phyloP scores from a whole-genome alignment of 257 asterid genomes.

The Primulina huaijiensis region DNA sequence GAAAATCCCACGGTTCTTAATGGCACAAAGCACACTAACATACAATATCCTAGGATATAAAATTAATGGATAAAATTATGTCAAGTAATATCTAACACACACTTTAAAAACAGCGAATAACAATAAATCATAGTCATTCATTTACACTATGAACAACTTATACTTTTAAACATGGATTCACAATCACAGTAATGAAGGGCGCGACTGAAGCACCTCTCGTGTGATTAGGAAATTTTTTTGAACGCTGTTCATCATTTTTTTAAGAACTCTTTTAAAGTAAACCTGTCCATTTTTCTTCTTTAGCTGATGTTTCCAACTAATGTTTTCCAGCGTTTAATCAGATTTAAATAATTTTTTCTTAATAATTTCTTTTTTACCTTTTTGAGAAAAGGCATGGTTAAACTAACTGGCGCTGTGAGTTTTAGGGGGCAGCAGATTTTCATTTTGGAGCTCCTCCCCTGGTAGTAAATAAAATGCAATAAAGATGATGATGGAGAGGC shows the following conservation, averaged over 20 bases:
- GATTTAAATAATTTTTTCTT: too few relatives aligned
- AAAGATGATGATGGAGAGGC: background rate
- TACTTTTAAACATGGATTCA: background rate
- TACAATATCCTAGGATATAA: too few relatives aligned
- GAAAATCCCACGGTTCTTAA: background rate
- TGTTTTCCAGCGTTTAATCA: too few relatives aligned
- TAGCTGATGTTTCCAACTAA: background rate
- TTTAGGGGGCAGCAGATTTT: background rate
- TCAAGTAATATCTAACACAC: background rate
- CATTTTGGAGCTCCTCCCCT: background rate
- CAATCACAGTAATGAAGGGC: background rate
- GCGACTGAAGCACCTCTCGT: background rate
- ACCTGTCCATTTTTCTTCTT: background rate
- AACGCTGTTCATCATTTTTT: background rate
- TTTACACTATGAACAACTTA: too few relatives aligned
- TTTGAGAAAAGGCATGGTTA: background rate
- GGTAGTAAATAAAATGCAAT: background rate
- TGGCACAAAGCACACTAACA: background rate
- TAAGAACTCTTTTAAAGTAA: background rate
- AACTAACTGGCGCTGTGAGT: background rate
- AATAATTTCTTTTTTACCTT: too few relatives aligned
- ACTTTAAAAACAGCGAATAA: too few relatives aligned
- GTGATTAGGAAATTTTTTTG: background rate
- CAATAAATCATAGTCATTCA: background rate
- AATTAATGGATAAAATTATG: background rate